These are phyloP conservation scores for Globisporangium cederbergense DNA, from an alignment of 352 stramenopile genomes.

Conservation along the genomic window DNA sequence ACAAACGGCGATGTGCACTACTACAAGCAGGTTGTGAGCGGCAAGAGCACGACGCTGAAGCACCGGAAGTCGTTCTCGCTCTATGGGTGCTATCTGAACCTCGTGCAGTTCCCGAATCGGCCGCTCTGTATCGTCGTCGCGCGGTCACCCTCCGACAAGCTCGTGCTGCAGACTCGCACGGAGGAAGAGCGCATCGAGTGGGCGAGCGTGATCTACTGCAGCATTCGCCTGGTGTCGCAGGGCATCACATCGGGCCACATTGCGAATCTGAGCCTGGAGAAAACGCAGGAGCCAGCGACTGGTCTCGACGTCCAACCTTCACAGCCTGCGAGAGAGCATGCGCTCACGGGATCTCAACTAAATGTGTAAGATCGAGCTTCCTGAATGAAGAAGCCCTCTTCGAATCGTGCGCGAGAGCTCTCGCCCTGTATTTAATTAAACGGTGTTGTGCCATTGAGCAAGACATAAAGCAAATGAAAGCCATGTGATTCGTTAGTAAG, in stretches of 20 bases:
- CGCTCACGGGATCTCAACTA: constrained; percentile 2
- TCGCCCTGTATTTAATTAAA: constrained; percentile 4
- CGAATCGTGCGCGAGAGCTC: background rate
- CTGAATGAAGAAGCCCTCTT: background rate
- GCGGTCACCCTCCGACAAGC: constrained; percentile 80
- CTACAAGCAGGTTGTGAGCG: constrained; percentile 61
- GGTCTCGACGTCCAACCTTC: background rate
- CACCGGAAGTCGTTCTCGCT: constrained; percentile 84
- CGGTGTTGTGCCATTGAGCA: background rate
- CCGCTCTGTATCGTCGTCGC: constrained; percentile 82
- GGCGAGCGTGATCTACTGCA: constrained; percentile 86
- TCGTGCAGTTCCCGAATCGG: constrained; percentile 66
- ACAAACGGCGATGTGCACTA: constrained; percentile 82
- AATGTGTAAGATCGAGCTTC: background rate
- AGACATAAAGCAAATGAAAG: background rate
- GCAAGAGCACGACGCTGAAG: constrained; percentile 50
- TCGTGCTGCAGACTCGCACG: constrained; percentile 66
- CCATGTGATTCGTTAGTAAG: no score
- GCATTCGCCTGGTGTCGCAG: constrained; percentile 84
- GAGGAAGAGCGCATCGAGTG: constrained; percentile 84
- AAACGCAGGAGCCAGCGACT: constrained; percentile 8
- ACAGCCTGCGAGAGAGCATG: constrained; percentile 2
- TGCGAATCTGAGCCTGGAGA: constrained; percentile 66
- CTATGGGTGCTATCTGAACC: constrained; percentile 80
- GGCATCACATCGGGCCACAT: constrained; percentile 83